Base-by-base conservation (phyloP, 169 alveolate species). In the Babesia sp. region DNA sequence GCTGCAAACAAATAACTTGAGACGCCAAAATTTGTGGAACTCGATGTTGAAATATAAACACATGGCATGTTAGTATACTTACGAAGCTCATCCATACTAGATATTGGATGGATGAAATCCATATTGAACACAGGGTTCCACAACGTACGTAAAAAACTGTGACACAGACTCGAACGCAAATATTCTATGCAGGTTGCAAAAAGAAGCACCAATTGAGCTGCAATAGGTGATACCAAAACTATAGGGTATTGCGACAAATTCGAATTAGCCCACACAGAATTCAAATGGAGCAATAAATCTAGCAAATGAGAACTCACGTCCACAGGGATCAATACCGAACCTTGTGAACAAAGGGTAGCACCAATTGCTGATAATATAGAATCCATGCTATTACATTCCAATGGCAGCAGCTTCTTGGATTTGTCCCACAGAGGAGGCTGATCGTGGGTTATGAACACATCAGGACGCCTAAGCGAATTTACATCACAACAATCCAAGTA, bases 111-210 rank as follows among this genome's bases (percentile, higher is more conserved):
- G 6, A 80, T 71, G 44, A 26, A 34, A 14, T 46, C 64, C 56
- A 71, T 29, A 45, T 61, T 61, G 64, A 61, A 45, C n/a, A 80
- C 11, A 14, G 88, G 88, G 41, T 80, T 80, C 83, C 83, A 71
- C 29, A 80, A 26, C 7, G 83, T 48, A 22, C 69, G 57, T 26
- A 71, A 36, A 41, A 80, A 80, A 29, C 39, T 71, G 48, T 59
- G 77, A 56, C 66, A 71, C 16, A 80, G 29, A 7, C 50, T 42
- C 18, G 71, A 11, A 18, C 69, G 58, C 88, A 80, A 36, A 58
- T 80, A 80, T 41, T 80, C 88, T 46, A 80, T 12, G 39, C 88
- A 71, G 20, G 88, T 80, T 2, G 72, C 83, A 31, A 71, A 57
- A 14, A 80, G 20, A 18, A 80, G 55, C 14, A 71, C 36, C 8